Evolutionary conservation across 257 asterid genomes (phyloP).

Genomic region (Solanum okadae): DNA sequence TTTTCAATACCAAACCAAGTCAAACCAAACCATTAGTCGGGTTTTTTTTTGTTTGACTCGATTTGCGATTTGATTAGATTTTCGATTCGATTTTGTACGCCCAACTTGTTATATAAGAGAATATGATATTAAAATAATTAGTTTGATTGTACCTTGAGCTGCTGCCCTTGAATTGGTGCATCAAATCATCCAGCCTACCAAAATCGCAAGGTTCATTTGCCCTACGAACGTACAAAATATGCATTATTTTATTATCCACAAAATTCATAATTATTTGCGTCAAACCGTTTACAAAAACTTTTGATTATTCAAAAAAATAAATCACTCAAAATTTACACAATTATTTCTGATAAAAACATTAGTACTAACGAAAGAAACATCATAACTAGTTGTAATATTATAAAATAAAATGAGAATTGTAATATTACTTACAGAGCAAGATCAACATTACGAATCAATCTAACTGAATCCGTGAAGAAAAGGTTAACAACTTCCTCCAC

Average conservation of each 20-base stretch:
- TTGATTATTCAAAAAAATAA: background rate
- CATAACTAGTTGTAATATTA: background rate
- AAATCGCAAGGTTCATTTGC: slow-evolving; percentile 40
- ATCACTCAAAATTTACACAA: background rate
- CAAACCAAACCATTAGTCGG: no score
- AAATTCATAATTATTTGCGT: background rate
- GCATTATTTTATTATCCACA: background rate
- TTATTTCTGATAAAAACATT: no score
- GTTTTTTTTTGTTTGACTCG: no score
- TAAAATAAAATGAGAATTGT: background rate
- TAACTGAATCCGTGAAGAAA: slow-evolving; percentile 50
- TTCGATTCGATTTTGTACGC: no score
- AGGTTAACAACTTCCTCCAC: slow-evolving; percentile 69
- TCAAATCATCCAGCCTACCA: slow-evolving; percentile 43
- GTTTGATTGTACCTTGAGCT: slow-evolving; percentile 52
- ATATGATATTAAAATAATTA: background rate
- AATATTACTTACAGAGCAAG: slow-evolving; percentile 33
- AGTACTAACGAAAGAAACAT: background rate
- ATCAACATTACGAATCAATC: slow-evolving; percentile 53
- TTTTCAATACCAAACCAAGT: no score
- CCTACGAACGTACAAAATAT: slow-evolving; percentile 12
- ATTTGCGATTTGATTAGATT: no score
- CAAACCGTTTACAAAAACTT: no score
- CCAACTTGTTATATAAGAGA: no score
- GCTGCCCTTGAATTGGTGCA: slow-evolving; percentile 88